Base-by-base conservation (phyloP, 1,139 yeast genomes). In the Saccharomyces hybrid region DNA sequence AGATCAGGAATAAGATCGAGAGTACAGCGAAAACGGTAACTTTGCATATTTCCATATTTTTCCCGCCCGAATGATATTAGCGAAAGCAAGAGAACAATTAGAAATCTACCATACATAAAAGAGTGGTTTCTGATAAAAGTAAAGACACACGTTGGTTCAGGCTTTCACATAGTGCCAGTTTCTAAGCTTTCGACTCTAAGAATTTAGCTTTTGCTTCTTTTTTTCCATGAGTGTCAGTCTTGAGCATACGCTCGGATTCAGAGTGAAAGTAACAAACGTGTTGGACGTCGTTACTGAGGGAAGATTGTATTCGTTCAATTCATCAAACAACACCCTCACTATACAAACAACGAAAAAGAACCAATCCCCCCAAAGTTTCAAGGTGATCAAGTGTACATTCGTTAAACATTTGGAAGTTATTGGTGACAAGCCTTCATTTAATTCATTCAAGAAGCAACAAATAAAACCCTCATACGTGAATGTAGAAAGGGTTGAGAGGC, bases 281-380 rank as follows among this genome's bases (percentile, higher is more conserved):
- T 72, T 83, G 51, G 90, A 84, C 64, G 77, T 78, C 49, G 73
- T 75, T 9, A 75, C 82, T 54, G 74, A 75, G 11, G 95, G 95
- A 1, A 73, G 78, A 46, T 78, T 87, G 38, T 84, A 82, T 67
- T 78, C 89, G 7, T 83, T 79, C 67, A 81, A 77, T 57, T 74
- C 78, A 2, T 64, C 71, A 8, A 71, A 77, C 29, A 70, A 70
- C 59, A 75, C 78, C 3, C 59, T 77, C n/a, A 71, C 78, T 6
- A 56, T 67, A 24, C 63, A 62, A 67, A 60, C 69, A 58, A 58
- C 63, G 58, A 58, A 59, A 64, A 59, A 62, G 56, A 58, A 58
- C 58, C 62, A 65, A 59, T 51, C 59, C 54, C 63, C 69, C 51
- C 61, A 63, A 28, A 74, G 76, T 51, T 83, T 79, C 68, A 76